Evolutionary conservation across 169 alveolate genomes (phyloP).

Genomic region (Perkinsus olseni): DNA sequence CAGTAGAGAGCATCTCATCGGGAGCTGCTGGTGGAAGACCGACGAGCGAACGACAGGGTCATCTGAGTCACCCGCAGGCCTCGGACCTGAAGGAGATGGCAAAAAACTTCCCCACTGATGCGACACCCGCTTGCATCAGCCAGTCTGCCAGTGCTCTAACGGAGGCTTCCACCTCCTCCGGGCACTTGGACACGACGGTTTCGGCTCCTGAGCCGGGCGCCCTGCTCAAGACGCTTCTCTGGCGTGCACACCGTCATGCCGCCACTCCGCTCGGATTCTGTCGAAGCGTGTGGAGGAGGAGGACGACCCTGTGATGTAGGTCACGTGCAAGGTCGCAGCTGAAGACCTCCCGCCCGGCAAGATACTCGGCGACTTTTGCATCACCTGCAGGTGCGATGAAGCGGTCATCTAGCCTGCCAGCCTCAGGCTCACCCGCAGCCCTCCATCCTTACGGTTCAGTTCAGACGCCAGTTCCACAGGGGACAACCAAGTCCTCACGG

Average conservation of each 20-base stretch:
- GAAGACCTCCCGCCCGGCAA: background rate
- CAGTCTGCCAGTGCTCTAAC: background rate
- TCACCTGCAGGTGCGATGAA: background rate
- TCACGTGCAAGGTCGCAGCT: background rate
- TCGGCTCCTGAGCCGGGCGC: background rate
- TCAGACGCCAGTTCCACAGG: background rate
- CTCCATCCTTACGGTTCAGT: background rate
- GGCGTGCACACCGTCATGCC: background rate
- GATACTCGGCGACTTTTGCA: background rate
- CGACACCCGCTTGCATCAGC: background rate
- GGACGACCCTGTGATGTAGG: background rate
- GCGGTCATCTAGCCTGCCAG: background rate
- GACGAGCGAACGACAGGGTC: background rate
- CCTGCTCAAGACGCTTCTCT: background rate
- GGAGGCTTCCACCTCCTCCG: background rate
- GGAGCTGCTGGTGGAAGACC: background rate
- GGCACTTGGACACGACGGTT: background rate
- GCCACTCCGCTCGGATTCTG: background rate
- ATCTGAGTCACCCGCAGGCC: background rate
- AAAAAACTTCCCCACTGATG: background rate
- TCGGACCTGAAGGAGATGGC: background rate
- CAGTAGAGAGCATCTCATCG: background rate
- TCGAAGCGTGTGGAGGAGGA: background rate
- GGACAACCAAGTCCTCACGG: background rate
- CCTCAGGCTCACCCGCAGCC: background rate